These are phyloP conservation scores for Talaromyces sp. DNA, from an alignment of 2,329 filamentous ascomycete genomes.

Conservation along the genomic window DNA sequence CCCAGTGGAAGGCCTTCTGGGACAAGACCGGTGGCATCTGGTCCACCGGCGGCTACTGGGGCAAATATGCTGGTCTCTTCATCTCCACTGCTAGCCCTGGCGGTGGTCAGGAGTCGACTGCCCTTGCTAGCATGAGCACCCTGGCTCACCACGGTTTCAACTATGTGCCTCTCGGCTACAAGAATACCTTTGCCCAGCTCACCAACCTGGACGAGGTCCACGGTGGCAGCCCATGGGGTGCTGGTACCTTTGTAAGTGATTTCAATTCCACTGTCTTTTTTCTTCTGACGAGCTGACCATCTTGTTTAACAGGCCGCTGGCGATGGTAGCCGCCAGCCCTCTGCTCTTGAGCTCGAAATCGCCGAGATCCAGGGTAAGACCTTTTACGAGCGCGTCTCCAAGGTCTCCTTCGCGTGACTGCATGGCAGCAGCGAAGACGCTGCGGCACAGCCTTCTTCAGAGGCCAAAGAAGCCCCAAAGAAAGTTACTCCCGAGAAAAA, in stretches of 20 bases:
- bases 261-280: neutral
- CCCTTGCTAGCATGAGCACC: slow-evolving; percentile 74
- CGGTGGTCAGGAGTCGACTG: slow-evolving; percentile 90
- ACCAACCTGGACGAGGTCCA: slow-evolving; percentile 71
- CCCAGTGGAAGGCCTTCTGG: slow-evolving; percentile 84
- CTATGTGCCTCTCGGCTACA: slow-evolving; percentile 93
- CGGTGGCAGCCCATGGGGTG: slow-evolving; percentile 88
- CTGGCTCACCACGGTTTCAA: slow-evolving; percentile 90
- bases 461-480: slow-evolving; percentile 18
- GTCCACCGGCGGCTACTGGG: slow-evolving; percentile 68
- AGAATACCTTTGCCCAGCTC: slow-evolving; percentile 66
- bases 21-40: slow-evolving; percentile 86
- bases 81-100: slow-evolving; percentile 77
- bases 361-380: slow-evolving; percentile 76
- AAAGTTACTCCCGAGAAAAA: slow-evolving; percentile 18
- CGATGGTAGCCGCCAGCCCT: slow-evolving; percentile 82
- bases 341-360: slow-evolving; percentile 67
- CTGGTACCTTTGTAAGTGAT: slow-evolving; percentile 71
- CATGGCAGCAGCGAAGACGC: slow-evolving; percentile 49
- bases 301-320: slow-evolving; percentile 26
- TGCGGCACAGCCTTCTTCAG: slow-evolving; percentile 19
- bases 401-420: slow-evolving; percentile 72
- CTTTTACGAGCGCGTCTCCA: slow-evolving; percentile 74
- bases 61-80: slow-evolving; percentile 91
- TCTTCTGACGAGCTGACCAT: slow-evolving; percentile 3